Base-by-base conservation (phyloP, 805 yeast species). In the Metschnikowia rubicola region DNA sequence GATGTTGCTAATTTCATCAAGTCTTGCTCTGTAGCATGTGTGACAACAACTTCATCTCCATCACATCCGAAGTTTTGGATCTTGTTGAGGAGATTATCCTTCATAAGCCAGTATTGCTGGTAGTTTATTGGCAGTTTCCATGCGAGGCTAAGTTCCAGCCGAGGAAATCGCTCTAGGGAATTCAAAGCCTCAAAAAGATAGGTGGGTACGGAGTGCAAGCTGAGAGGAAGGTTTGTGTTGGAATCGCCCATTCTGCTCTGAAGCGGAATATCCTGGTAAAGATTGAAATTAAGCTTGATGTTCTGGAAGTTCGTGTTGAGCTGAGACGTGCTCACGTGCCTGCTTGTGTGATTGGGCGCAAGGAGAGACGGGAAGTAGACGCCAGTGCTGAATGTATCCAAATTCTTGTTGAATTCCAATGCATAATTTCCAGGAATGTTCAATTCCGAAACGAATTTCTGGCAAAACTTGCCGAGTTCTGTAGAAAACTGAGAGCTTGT, bases 251-350 rank as follows among this genome's bases (percentile, higher is more conserved):
- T 15, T 11, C 37, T 44, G 4, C 65, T 49, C 35, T 73, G 77
- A 19, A 73, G 57, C 8, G 74, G 70, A 21, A 72, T 60, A 48
- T 73, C 77, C 48, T 67, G 68, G 53, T 53, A 72, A 12, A 73
- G 54, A 48, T 73, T 69, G 53, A 71, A 73, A 43, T 65, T 64
- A 30, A 58, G 55, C 46, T 61, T 67, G 44, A 73, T 57, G 49
- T 70, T 71, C 44, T 73, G 77, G 44, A 63, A 68, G 37, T 61
- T 63, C 36, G 64, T 67, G 44, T 62, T 64, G 13, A 63, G 50
- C 38, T 62, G 69, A 29, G 59, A 53, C 3, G 66, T 55, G 44
- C 59, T 59, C 35, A 51, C 50, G 30, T 58, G 63, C 28, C 54
- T 53, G 15, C 55, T 58, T 37, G 63, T 48, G 21, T 55, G 56